Percentiles rank a stretch among this genome's conserved stretches.
Conservation (phyloP, 805 yeast species). For the Komagataella populi region DNA sequence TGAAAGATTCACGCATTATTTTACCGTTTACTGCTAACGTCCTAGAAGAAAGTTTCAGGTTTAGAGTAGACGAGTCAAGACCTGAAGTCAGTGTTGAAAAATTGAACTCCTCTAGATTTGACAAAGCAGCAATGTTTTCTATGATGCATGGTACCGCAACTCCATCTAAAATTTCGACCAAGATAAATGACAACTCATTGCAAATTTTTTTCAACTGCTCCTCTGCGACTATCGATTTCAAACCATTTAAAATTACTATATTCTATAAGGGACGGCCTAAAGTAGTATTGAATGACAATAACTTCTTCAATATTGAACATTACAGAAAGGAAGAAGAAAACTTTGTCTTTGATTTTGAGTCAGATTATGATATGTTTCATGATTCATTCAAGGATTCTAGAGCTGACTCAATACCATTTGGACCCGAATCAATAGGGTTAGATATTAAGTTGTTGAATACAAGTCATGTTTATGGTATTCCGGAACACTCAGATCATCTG, state of each 20-base stretch:
- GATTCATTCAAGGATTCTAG: conserved; percentile 62
- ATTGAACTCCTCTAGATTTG: neutral
- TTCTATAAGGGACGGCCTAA: conserved; percentile 29
- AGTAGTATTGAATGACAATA: conserved; percentile 52
- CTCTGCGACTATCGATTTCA: conserved; percentile 9
- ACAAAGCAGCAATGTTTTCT: neutral
- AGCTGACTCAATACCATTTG: conserved; percentile 55
- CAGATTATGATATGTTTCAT: conserved; percentile 48
- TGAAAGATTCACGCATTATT: conserved; percentile 21
- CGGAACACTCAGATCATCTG: conserved; percentile 85
- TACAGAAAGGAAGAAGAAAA: conserved; percentile 36
- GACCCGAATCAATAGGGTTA: conserved; percentile 81
- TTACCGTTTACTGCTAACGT: conserved; percentile 48
- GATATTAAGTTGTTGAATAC: conserved; percentile 59
- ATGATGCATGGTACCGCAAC: neutral
- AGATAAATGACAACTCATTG: neutral
- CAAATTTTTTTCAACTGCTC: neutral
- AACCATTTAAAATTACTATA: conserved; percentile 38
- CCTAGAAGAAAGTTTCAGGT: conserved; percentile 45
- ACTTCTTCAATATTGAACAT: conserved; percentile 76
- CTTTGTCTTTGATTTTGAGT: conserved; percentile 11
- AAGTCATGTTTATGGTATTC: conserved; percentile 76
- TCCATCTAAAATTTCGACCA: neutral
- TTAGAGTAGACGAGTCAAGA: conserved; percentile 44
- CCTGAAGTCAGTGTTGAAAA: neutral